These are phyloP conservation scores for Fulvia fulva DNA, from an alignment of 2,329 filamentous ascomycete species.

Conservation along the genomic window DNA sequence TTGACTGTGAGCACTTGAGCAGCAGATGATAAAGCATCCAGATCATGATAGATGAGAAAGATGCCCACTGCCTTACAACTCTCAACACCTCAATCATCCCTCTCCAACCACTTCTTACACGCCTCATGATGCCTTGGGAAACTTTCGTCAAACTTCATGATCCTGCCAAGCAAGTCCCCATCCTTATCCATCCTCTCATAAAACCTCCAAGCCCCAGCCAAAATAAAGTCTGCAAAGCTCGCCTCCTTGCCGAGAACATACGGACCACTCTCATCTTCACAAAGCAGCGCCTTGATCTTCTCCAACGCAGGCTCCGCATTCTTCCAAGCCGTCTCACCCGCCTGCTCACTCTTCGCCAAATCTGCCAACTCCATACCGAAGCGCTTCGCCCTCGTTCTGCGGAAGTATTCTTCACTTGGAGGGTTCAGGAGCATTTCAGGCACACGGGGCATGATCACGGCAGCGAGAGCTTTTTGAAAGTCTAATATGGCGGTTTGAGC, in stretches of 20 bases:
- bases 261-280: constrained; percentile 52
- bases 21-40: neutral
- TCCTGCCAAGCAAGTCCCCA: constrained; percentile 34
- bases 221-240: constrained; percentile 55
- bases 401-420: constrained; percentile 53
- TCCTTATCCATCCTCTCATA: constrained; percentile 26
- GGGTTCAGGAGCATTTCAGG: constrained; percentile 51
- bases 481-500: constrained; percentile 39
- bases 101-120: constrained; percentile 37
- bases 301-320: constrained; percentile 47
- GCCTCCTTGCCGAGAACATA: constrained; percentile 57
- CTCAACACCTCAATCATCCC: constrained; percentile 23
- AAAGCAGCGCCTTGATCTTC: constrained; percentile 4
- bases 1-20: neutral
- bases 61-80: neutral
- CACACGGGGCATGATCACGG: constrained; percentile 48
- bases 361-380: constrained; percentile 54
- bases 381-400: constrained; percentile 46
- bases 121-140: constrained; percentile 36
- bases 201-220: constrained; percentile 44
- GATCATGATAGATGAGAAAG: neutral
- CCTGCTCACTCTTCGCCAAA: constrained; percentile 36
- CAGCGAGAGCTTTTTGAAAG: constrained; percentile 37
- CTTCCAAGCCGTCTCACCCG: constrained; percentile 47
- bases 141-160: constrained; percentile 38